phyloP scores from a whole-genome alignment of 495 filamentous ascomycete species.

The Cercophora samala region DNA sequence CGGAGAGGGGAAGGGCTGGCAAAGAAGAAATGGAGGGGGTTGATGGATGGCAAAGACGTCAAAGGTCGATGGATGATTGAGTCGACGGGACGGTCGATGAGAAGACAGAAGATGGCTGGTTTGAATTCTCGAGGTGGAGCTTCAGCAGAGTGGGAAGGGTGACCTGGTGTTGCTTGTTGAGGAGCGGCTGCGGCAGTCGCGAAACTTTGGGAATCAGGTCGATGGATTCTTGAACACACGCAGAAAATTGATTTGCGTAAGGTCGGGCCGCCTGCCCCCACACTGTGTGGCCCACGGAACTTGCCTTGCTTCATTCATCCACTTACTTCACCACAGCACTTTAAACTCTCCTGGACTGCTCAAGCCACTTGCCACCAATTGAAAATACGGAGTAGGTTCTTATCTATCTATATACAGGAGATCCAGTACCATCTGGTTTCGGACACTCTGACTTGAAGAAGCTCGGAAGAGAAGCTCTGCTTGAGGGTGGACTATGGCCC shows the following conservation, averaged over 20 bases:
- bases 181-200: constrained; percentile 1
- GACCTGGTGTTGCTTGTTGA: not conserved
- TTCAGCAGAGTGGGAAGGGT: not conserved
- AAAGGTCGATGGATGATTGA: not conserved
- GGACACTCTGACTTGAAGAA: not conserved
- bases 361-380: too few species aligned
- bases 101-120: too few species aligned
- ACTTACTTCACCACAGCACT: not conserved
- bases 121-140: not conserved
- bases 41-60: not conserved
- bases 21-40: not conserved
- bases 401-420: too few species aligned
- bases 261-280: constrained; percentile 1
- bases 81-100: not conserved
- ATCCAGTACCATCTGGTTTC: not conserved
- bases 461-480: not conserved
- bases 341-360: too few species aligned
- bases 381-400: too few species aligned
- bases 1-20: not conserved
- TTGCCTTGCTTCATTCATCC: not conserved
- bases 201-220: constrained; percentile 5
- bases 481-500: too few species aligned
- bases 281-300: not conserved
- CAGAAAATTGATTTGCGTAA: constrained; percentile 2
- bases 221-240: constrained; percentile 5